A percentile compares a stretch with the other conserved stretches of the same genome.
phyloP scores from a whole-genome alignment of 768 basidiomycete species.

The Candolleomyces efflorescens region DNA sequence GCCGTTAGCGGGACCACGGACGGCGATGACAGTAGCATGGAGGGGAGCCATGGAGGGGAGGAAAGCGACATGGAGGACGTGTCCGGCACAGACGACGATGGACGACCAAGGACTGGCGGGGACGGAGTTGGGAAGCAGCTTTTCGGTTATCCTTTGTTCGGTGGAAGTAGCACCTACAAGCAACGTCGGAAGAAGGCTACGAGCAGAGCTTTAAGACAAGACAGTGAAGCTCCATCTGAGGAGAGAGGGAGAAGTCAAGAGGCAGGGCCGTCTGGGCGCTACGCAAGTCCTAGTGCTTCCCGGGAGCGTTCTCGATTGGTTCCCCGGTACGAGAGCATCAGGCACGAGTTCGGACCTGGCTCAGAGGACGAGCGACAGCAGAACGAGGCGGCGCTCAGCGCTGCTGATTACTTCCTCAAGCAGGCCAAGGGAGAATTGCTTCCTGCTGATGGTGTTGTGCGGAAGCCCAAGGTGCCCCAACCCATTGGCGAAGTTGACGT shows the following conservation, averaged over 20 bases:
- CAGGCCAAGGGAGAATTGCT: conserved; percentile 57
- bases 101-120: conserved; percentile 14
- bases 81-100: conserved; percentile 10
- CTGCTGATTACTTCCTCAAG: conserved; percentile 63
- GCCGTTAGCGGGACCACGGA: conserved; percentile 21
- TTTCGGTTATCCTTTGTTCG: conserved; percentile 67
- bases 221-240: conserved; percentile 26
- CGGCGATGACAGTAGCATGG: conserved; percentile 20
- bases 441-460: conserved; percentile 26
- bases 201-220: conserved; percentile 15
- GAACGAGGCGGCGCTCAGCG: conserved; percentile 33
- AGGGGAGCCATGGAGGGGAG: conserved; percentile 5
- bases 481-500: conserved; percentile 26
- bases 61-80: conserved; percentile 15
- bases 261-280: conserved; percentile 11
- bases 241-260: conserved; percentile 25
- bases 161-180: conserved; percentile 87
- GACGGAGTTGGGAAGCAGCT: conserved; percentile 44
- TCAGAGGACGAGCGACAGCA: conserved; percentile 19
- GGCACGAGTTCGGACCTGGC: conserved; percentile 25
- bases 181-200: conserved; percentile 66
- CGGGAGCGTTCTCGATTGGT: conserved; percentile 13
- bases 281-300: conserved; percentile 8
- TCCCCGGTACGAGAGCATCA: conserved; percentile 22
- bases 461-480: conserved; percentile 24